Evolutionary conservation across 2,329 filamentous ascomycete genomes (phyloP).

Genomic region (Arthrinium puccinioides): DNA sequence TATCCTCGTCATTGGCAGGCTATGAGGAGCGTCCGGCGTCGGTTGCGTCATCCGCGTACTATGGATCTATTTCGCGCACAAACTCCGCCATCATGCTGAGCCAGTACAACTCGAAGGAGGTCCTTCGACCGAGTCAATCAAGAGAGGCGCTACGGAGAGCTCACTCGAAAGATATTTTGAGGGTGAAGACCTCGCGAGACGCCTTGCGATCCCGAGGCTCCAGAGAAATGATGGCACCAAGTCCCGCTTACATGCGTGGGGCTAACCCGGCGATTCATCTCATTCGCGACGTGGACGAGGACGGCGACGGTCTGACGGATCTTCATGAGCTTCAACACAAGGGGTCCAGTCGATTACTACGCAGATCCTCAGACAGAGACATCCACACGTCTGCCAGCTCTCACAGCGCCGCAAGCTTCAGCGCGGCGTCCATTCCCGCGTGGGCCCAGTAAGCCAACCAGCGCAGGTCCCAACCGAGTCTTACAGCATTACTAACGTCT

Average conservation of each 20-base stretch:
- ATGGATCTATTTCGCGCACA: too few relatives aligned
- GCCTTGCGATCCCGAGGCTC: background rate
- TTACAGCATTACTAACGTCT: constrained; percentile 9
- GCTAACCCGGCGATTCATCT: constrained; percentile 30
- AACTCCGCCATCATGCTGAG: constrained; percentile 22
- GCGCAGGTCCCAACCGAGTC: too few relatives aligned
- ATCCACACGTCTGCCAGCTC: constrained; percentile 45
- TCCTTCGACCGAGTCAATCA: too few relatives aligned
- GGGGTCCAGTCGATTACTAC: constrained; percentile 48
- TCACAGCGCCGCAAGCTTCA: constrained; percentile 33
- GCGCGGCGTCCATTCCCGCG: constrained; percentile 36
- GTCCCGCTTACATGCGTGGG: constrained; percentile 33
- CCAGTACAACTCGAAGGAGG: too few relatives aligned
- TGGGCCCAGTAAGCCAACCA: constrained; percentile 45
- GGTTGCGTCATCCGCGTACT: too few relatives aligned
- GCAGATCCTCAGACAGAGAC: constrained; percentile 43
- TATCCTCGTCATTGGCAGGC: constrained; percentile 43
- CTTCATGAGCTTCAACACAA: constrained; percentile 43
- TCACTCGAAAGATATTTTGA: too few relatives aligned
- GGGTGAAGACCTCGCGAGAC: background rate
- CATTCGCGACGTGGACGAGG: constrained; percentile 53
- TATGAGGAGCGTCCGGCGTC: constrained; percentile 30
- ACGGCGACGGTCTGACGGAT: constrained; percentile 57
- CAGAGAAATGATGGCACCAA: constrained; percentile 30
- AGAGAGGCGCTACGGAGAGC: too few relatives aligned